These are phyloP conservation scores for Diplosphaera chodatii DNA, from an alignment of 139 green algal genomes.

Conservation along the genomic window DNA sequence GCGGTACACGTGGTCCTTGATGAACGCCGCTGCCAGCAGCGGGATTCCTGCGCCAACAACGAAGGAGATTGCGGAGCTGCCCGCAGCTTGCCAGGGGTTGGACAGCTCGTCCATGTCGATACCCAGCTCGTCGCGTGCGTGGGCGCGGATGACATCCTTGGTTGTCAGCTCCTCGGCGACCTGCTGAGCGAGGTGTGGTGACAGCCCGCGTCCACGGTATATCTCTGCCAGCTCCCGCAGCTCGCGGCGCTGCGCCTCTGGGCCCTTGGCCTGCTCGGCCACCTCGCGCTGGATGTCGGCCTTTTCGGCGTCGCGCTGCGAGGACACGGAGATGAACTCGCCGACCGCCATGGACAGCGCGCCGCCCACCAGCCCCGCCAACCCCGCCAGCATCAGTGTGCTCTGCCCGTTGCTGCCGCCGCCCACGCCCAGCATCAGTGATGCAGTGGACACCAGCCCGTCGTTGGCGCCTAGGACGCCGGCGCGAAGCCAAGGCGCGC, in stretches of 20 bases:
- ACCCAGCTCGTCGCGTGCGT: constrained; percentile 75
- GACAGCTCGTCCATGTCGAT: constrained; percentile 85
- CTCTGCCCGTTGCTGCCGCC: constrained; percentile 21
- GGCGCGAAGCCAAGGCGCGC: constrained; percentile 42
- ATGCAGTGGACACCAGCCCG: constrained; percentile 45
- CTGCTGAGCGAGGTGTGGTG: constrained; percentile 42
- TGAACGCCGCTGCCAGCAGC: constrained; percentile 55
- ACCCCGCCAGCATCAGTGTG: constrained; percentile 41
- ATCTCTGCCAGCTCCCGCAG: constrained; percentile 70
- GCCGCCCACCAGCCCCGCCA: constrained; percentile 63
- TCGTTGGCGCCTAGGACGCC: not conserved
- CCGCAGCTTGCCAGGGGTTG: constrained; percentile 55
- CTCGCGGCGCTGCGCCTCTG: constrained; percentile 43
- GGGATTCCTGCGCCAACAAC: constrained; percentile 35
- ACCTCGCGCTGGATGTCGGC: constrained; percentile 48
- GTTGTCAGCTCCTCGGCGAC: constrained; percentile 50
- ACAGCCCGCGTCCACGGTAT: constrained; percentile 60
- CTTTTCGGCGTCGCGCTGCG: constrained; percentile 49
- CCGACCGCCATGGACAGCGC: constrained; percentile 49
- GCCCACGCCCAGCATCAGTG: constrained; percentile 51
- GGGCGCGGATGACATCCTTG: constrained; percentile 68
- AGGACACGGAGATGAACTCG: constrained; percentile 61
- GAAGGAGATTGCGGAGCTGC: not conserved
- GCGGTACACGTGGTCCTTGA: constrained; percentile 29
- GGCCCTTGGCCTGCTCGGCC: constrained; percentile 7